Percentiles rank a stretch among this genome's conserved stretches.
phyloP scores from a whole-genome alignment of 257 asterid species.

The Nicotiana noctiflora region DNA sequence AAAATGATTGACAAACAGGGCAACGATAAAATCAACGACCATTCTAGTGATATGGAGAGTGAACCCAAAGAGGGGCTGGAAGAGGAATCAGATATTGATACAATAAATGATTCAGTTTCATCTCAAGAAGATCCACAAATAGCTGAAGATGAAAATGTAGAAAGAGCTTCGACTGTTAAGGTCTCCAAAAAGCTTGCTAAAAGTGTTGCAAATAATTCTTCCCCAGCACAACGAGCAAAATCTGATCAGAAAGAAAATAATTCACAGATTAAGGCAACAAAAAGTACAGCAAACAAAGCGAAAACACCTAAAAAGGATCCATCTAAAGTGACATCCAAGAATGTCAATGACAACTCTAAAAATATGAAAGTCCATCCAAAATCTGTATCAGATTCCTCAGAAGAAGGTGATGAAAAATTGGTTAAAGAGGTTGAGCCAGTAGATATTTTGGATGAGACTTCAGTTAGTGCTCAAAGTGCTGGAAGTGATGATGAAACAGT shows the following conservation, averaged over 20 bases:
- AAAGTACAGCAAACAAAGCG: conserved; percentile 31
- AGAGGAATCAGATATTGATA: conserved; percentile 71
- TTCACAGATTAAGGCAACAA: conserved; percentile 24
- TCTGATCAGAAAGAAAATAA: conserved; percentile 28
- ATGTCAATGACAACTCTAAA: conserved; percentile 34
- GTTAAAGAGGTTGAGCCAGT: conserved; percentile 38
- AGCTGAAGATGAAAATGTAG: conserved; percentile 53
- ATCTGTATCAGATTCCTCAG: conserved; percentile 48
- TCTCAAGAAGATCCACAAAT: conserved; percentile 53
- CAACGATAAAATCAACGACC: conserved; percentile 28
- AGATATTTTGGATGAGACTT: conserved; percentile 44
- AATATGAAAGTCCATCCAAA: conserved; percentile 66
- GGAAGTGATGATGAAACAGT: conserved; percentile 50
- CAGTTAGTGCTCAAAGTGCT: conserved; percentile 29
- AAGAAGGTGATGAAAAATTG: conserved; percentile 34
- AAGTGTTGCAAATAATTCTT: conserved; percentile 25
- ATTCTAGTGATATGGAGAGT: conserved; percentile 49
- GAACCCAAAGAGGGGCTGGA: conserved; percentile 31
- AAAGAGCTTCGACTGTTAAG: conserved; percentile 22
- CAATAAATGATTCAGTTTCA: conserved; percentile 56
- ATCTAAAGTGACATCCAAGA: conserved; percentile 26
- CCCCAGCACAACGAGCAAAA: conserved; percentile 30
- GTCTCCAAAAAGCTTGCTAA: conserved; percentile 19
- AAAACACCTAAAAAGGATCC: conserved; percentile 28
- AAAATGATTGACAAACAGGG: conserved; percentile 35